Percentiles rank a stretch among this genome's conserved stretches.
phyloP scores from a whole-genome alignment of 225 moss, liverwort and hornwort genomes.

The Climacium dendroides region DNA sequence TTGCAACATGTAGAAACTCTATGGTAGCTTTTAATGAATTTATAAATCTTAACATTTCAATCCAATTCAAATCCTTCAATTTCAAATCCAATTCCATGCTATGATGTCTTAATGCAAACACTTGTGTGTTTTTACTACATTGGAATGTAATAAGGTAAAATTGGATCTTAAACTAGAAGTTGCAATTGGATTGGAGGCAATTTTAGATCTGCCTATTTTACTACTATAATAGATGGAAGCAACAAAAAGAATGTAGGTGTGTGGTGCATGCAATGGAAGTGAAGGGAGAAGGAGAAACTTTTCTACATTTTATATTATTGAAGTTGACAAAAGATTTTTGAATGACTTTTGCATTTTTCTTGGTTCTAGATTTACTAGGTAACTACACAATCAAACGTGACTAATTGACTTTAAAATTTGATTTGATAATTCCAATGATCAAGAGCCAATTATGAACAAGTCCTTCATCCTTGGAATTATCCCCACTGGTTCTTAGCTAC shows the following conservation, averaged over 20 bases:
- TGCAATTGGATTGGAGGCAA: background rate
- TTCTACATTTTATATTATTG: background rate
- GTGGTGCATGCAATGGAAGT: background rate
- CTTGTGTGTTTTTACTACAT: background rate
- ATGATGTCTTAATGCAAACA: background rate
- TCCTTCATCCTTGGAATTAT: too few relatives aligned
- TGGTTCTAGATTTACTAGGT: accelerated
- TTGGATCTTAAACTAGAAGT: background rate
- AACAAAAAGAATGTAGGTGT: background rate
- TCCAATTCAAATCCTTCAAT: background rate
- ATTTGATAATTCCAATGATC: background rate
- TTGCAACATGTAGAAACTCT: accelerated
- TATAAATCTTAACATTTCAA: background rate
- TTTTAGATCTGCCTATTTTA: accelerated
- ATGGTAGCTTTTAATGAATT: background rate
- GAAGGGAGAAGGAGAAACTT: background rate
- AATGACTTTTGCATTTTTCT: background rate
- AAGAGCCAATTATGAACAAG: background rate
- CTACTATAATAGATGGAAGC: background rate
- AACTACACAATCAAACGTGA: accelerated
- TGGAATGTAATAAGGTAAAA: background rate
- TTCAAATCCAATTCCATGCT: background rate
- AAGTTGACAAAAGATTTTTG: background rate
- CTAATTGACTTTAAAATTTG: background rate
- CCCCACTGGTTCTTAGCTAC: background rate